Base-by-base conservation (phyloP, 106 monocot species). In the Dendrobium officinale region DNA sequence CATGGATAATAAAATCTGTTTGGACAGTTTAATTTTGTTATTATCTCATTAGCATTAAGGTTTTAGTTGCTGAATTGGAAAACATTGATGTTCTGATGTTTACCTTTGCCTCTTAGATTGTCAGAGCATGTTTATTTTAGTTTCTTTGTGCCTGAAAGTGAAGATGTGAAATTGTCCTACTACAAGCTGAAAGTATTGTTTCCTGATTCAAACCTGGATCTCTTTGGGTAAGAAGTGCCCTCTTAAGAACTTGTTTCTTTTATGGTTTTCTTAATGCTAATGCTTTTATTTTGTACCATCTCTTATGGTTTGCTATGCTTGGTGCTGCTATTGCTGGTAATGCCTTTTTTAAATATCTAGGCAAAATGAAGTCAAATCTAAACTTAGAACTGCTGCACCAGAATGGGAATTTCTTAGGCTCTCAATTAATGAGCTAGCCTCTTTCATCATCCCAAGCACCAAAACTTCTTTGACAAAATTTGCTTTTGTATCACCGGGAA, bases 101-200 rank as follows among this genome's bases (percentile, higher is more conserved):
- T 83, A 22, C 42, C 22, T 66, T 86, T 72, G 37, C 40, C 4
- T 72, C 37, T 55, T 89, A 95, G 95, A 82, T 82, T 80, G 58
- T 86, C 84, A 22, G 86, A 89, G 72, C n/a, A 90, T 81, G 55
- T 96, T 55, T 76, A 89, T 88, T 91, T 96, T 77, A 89, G 93
- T 81, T 89, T 93, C 41, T 85, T 89, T 26, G 40, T 96, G 74
- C 91, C 93, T 58, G 91, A 51, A 51, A 51, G 51, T 51, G 51
- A 88, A 77, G 87, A 92, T 73, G 86, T 84, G 73, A 87, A 89
- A 59, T 8, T 86, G 45, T 77, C 87, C 9, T 95, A 80, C 67
- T 90, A 92, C 73, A 95, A 95, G 83, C 76, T 95, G 82, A 95
- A 95, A 83, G 95, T 90, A 27, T 61, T 92, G 54, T 81, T 92